These are phyloP conservation scores for Metschnikowia orientalis DNA, from an alignment of 805 yeast species.

Conservation along the genomic window DNA sequence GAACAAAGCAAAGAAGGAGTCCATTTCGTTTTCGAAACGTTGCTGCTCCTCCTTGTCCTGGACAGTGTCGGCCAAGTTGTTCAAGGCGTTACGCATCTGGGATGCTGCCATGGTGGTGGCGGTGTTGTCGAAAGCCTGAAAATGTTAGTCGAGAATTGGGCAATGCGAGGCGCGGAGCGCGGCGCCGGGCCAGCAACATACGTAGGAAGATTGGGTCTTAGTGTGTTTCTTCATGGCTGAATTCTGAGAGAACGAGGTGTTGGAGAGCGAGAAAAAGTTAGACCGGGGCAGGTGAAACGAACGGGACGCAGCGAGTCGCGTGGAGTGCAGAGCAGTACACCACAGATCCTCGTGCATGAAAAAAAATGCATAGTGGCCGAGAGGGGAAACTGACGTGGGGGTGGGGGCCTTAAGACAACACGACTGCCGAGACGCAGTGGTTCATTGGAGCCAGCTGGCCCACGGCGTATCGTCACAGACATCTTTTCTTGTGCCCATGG, in stretches of 20 bases:
- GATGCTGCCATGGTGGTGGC: constrained; percentile 94
- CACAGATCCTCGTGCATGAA: constrained; percentile 3
- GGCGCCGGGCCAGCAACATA: constrained; percentile 36
- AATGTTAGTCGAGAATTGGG: constrained; percentile 9
- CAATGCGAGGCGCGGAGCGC: background rate
- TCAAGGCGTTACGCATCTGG: constrained; percentile 95
- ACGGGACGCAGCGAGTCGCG: constrained; percentile 1
- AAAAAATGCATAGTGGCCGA: no score
- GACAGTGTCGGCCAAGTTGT: constrained; percentile 82
- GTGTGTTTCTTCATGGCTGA: constrained; percentile 48
- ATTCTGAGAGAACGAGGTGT: background rate
- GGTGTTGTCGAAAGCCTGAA: constrained; percentile 87
- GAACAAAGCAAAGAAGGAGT: constrained; percentile 86
- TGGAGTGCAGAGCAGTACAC: constrained; percentile 1
- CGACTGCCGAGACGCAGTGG: no score
- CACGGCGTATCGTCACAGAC: no score
- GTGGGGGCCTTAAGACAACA: no score
- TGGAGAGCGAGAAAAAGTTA: constrained; percentile 2
- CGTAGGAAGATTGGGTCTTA: constrained; percentile 68
- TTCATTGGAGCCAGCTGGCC: no score
- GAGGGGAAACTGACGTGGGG: no score
- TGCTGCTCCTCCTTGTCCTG: constrained; percentile 43
- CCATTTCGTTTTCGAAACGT: constrained; percentile 87
- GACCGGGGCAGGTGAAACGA: constrained; percentile 2
- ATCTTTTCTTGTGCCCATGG: no score